Evolutionary conservation across 495 filamentous ascomycete genomes (phyloP).

Genomic region (Penicillium alfredii): DNA sequence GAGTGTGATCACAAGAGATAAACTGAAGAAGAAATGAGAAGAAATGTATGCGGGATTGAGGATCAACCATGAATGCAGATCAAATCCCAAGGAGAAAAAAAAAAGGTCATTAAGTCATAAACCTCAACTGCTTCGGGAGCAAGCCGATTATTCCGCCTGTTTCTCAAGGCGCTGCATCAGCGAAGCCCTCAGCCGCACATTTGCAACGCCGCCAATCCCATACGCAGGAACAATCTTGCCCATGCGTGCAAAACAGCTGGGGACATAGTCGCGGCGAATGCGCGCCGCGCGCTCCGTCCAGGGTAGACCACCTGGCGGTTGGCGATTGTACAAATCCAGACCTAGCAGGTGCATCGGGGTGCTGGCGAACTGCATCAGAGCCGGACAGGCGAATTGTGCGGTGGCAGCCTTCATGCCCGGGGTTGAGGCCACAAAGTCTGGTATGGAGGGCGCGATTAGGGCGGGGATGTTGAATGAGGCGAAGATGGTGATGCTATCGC

Average conservation of each 20-base stretch:
- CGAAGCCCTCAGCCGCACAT: constrained; percentile 60
- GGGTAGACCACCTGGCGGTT: constrained; percentile 35
- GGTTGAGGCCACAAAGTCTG: constrained; percentile 42
- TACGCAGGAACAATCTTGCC: constrained; percentile 91
- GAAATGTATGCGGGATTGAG: not conserved
- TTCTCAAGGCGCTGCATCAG: constrained; percentile 50
- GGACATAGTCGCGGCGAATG: constrained; percentile 69
- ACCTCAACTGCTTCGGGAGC: not conserved
- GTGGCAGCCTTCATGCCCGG: constrained; percentile 51
- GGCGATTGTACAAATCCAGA: constrained; percentile 81
- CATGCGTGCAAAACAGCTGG: constrained; percentile 74
- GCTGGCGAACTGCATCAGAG: constrained; percentile 70
- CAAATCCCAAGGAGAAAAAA: constrained; percentile 1
- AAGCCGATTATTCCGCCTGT: constrained; percentile 1
- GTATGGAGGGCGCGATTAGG: constrained; percentile 52
- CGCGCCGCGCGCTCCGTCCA: constrained; percentile 56
- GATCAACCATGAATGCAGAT: not conserved
- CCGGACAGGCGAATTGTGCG: constrained; percentile 78
- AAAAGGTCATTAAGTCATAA: constrained; percentile 3
- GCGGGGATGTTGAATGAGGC: constrained; percentile 88
- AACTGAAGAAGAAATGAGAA: too few species aligned
- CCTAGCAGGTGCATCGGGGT: constrained; percentile 88
- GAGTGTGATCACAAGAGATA: too few species aligned
- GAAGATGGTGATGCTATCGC: constrained; percentile 90
- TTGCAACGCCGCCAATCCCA: constrained; percentile 87